Evolutionary conservation across 805 yeast species (phyloP), one percentile per base, ranked within the genome.

Genomic region (Saccharomycopsis lassenensis): DNA sequence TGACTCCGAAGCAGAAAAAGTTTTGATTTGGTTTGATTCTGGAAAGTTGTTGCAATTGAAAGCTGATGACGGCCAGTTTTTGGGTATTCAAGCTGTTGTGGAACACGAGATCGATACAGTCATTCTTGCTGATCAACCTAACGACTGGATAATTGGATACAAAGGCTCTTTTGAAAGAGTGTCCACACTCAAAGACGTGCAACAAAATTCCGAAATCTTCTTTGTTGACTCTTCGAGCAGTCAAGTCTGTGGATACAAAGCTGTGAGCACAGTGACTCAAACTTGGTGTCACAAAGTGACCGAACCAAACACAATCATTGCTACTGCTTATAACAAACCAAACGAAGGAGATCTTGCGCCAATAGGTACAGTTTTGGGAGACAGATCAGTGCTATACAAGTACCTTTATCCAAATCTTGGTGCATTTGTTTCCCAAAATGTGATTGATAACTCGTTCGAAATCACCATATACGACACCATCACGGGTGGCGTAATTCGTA

Each of bases 361-460:
- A 10, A 52, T 77, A 32, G 96, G 94, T 6, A 65, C 71, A 18
- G 71, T 80, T 0, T 57, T 81, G 20, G 77, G 78, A 15, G 76
- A 80, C 47, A 69, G 84, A 51, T 63, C 77, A 1, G 89, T 84
- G 1, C 57, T 85, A 26, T 85, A 87, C 69, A 91, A 89, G 56
- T 87, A 80, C 53, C 58, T 87, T 41, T 67, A 81, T 49, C 94
- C 93, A 15, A 74, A 82, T 48, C 41, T 71, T 15, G 62, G 78
- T 2, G 66, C 73, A 1, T 62, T 75, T 15, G 67, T 77, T 2
- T 58, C 77, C 1, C 47, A 54, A 16, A 50, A 63, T 31, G 38
- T 46, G 3, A 47, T 44, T 2, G 50, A 54, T 0, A 43, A 50
- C 1, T 41, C 47, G 0, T 48, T 85, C 24, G 58, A 53, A 8